Conservation (phyloP, 23 red algal species). For the Cyanidium caldarium region DNA sequence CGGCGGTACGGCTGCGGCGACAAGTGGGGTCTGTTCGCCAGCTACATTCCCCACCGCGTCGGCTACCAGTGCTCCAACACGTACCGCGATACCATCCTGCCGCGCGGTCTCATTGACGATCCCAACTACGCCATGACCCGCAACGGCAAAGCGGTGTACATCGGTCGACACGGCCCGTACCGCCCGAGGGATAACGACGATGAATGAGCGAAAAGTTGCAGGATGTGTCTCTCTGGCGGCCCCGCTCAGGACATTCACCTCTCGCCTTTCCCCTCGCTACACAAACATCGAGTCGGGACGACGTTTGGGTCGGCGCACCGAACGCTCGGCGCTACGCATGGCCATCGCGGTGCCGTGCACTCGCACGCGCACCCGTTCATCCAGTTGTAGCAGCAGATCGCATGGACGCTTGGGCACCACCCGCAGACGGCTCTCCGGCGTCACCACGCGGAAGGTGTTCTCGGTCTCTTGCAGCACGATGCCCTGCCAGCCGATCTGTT, state of each 20-base stretch:
- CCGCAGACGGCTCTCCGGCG: not conserved
- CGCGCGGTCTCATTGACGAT: conserved; percentile 6
- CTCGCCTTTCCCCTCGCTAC: not conserved
- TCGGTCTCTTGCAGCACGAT: not conserved
- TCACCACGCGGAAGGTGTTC: not conserved
- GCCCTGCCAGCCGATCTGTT: not conserved
- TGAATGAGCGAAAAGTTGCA: too few relatives aligned
- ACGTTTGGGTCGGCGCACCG: not conserved
- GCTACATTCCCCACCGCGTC: conserved; percentile 13
- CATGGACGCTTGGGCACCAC: not conserved
- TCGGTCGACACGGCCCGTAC: not conserved
- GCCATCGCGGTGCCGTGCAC: not conserved
- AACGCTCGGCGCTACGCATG: not conserved
- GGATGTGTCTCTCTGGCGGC: not conserved
- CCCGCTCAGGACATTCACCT: not conserved
- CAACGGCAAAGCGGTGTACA: conserved; percentile 15
- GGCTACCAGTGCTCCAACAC: conserved; percentile 27
- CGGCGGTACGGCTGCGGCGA: conserved; percentile 14
- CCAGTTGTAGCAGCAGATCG: not conserved
- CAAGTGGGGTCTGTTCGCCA: conserved; percentile 29
- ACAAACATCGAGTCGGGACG: not conserved
- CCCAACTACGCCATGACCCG: conserved; percentile 16
- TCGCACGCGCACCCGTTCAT: not conserved
- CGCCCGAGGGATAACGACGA: too few relatives aligned
- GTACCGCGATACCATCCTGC: conserved; percentile 15